Evolutionary conservation across 345 rosid genomes (phyloP), one percentile per base, ranked within the genome.

Genomic region (Syzygium oleosum): DNA sequence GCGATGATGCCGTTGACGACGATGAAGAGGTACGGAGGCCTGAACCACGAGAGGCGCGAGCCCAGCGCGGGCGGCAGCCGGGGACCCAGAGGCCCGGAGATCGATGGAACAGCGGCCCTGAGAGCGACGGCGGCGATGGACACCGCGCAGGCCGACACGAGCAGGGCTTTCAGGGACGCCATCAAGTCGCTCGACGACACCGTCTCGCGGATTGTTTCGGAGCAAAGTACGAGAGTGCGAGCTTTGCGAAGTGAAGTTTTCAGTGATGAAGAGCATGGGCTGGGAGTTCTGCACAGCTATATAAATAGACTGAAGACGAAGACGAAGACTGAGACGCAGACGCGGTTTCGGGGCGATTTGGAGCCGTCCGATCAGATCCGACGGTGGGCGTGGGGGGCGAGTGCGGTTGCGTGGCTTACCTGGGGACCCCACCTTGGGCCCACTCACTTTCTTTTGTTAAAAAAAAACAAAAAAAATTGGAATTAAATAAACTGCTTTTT

Each of bases 21-120:
- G 83, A 93, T 38, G 87, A 91, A 95, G 15, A 94, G 91, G 88
- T 94, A 93, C 38, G 93, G 96, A 9, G 96, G 99, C 85, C 87
- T 91, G 52, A 92, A 92, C 96, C 94, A 95, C 2, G 94, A 89
- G 46, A 87, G n/a, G 13, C 93, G 52, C 2, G 93, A 94, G 87
- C 88, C 87, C 94, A 92, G 91, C 5, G 92, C 5, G 9, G 77
- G 63, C 7, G 95, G 94, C 85, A 91, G 88, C 43, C 87, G 90
- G 7, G 93, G 87, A 10, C 85, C 84, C 23, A 93, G 91, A 86
- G 92, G 79, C 27, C 92, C 90, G 11, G 89, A 17, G 23, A 87
- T 90, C 41, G 88, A 84, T 6, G 97, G 95, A 87, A 92, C 88
- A 10, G 78, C 92, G 27, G 86, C 53, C 61, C 89, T 92, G 34